These are phyloP conservation scores for Flaveria brownii DNA, from an alignment of 129 eudicot genomes.

Conservation along the genomic window DNA sequence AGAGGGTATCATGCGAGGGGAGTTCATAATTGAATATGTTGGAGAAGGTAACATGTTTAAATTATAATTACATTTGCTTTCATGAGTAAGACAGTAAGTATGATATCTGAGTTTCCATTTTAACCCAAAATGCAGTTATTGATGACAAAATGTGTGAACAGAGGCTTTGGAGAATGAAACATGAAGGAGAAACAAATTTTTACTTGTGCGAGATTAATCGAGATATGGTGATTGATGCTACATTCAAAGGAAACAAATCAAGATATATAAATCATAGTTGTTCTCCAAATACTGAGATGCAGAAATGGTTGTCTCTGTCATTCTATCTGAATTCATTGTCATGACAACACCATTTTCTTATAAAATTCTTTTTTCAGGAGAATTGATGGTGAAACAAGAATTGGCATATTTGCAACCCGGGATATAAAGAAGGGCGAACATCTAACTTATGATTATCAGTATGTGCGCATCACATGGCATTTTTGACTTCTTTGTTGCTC, in stretches of 20 bases:
- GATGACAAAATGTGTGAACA: slow-evolving; percentile 97
- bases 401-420: slow-evolving; percentile 93
- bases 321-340: slow-evolving; percentile 21
- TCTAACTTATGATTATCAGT: slow-evolving; percentile 96
- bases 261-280: slow-evolving; percentile 99
- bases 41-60: slow-evolving; percentile 77
- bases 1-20: slow-evolving; percentile 86
- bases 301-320: slow-evolving; percentile 73
- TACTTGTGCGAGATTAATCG: slow-evolving; percentile 96
- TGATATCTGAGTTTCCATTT: neutral
- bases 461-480: slow-evolving; percentile 34
- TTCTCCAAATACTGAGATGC: slow-evolving; percentile 99
- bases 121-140: slow-evolving; percentile 62
- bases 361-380: slow-evolving; percentile 47
- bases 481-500: slow-evolving; percentile 13
- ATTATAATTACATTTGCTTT: neutral
- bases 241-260: slow-evolving; percentile 93
- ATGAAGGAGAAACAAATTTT: slow-evolving; percentile 86
- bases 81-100: neutral
- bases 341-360: slow-evolving; percentile 7
- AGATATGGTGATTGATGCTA: slow-evolving; percentile 99
- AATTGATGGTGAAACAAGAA: slow-evolving; percentile 96
- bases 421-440: slow-evolving; percentile 89
- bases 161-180: slow-evolving; percentile 95
- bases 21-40: slow-evolving; percentile 93